phyloP scores from a whole-genome alignment of 75 land plant species.

The Pinus taeda region DNA sequence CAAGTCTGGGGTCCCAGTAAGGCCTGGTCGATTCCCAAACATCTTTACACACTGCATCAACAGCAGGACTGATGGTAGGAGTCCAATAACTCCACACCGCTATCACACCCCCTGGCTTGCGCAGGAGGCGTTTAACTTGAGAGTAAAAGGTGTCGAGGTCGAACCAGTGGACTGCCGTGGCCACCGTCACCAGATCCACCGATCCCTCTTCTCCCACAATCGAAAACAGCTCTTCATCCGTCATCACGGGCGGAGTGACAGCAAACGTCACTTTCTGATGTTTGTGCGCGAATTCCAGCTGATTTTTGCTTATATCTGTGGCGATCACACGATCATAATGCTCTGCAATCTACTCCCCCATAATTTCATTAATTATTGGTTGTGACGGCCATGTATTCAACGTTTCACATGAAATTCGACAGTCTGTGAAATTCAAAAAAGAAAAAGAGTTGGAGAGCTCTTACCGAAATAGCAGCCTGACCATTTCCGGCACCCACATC shows the following conservation, averaged over 20 bases:
- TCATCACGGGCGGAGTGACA: constrained; percentile 33
- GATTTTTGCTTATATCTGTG: constrained; percentile 64
- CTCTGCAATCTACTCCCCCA: constrained; percentile 35
- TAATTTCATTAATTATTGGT: background rate
- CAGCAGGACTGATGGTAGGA: constrained; percentile 21
- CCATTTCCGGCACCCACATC: constrained; percentile 88
- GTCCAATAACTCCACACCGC: constrained; percentile 73
- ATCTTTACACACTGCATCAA: constrained; percentile 32
- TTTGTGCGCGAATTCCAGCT: constrained; percentile 41
- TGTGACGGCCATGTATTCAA: background rate
- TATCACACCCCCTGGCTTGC: constrained; percentile 60
- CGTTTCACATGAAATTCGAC: background rate
- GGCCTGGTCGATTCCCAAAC: background rate
- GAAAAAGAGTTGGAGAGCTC: background rate
- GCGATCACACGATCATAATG: constrained; percentile 61
- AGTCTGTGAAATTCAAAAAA: background rate
- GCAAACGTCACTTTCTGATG: constrained; percentile 53
- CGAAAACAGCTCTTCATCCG: constrained; percentile 26
- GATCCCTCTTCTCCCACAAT: constrained; percentile 27
- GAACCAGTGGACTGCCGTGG: constrained; percentile 82
- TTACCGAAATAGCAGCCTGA: constrained; percentile 65
- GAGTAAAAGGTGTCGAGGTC: constrained; percentile 60
- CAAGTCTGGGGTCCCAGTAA: constrained; percentile 32
- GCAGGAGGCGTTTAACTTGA: constrained; percentile 45
- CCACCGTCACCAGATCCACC: constrained; percentile 67